A percentile compares a stretch with the other conserved stretches of the same genome.
Conservation (phyloP, 352 stramenopile species). For the Phytophthora hybrid region DNA sequence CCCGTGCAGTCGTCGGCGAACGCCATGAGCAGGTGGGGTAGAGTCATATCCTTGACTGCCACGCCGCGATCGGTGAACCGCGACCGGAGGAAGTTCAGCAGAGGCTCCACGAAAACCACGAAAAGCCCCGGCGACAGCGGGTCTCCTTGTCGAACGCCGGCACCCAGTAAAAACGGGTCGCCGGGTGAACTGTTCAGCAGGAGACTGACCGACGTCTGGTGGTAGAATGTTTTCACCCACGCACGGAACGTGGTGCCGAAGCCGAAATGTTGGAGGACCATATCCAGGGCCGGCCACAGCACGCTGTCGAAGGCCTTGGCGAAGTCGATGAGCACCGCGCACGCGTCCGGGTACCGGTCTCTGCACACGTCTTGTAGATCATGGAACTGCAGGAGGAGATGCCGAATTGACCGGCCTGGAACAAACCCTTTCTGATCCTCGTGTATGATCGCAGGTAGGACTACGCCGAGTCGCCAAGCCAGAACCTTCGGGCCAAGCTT, state of each 20-base stretch:
- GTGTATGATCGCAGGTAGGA: constrained; percentile 14
- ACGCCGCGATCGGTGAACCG: background rate
- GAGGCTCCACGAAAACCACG: constrained; percentile 25
- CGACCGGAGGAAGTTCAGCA: constrained; percentile 19
- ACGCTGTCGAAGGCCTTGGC: constrained; percentile 20
- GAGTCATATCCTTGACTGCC: background rate
- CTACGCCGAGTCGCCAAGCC: background rate
- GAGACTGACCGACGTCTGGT: constrained; percentile 13
- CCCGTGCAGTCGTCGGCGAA: constrained; percentile 28
- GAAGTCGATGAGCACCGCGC: constrained; percentile 7
- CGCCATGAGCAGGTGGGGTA: constrained; percentile 1
- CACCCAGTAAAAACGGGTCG: constrained; percentile 14
- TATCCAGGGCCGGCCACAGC: constrained; percentile 10
- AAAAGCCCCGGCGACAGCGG: constrained; percentile 25
- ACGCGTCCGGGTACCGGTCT: background rate
- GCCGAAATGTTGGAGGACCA: constrained; percentile 16
- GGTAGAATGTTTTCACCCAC: constrained; percentile 26
- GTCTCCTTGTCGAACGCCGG: constrained; percentile 19
- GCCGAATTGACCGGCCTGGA: constrained; percentile 6
- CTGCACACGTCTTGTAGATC: constrained; percentile 16
- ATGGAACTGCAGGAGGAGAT: constrained; percentile 22
- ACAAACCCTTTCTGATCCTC: constrained; percentile 24
- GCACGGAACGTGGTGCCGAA: constrained; percentile 15
- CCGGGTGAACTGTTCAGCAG: constrained; percentile 21
- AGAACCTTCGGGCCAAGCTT: constrained; percentile 20